phyloP scores from a whole-genome alignment of 352 stramenopile species.

The Phytophthora sp. region DNA sequence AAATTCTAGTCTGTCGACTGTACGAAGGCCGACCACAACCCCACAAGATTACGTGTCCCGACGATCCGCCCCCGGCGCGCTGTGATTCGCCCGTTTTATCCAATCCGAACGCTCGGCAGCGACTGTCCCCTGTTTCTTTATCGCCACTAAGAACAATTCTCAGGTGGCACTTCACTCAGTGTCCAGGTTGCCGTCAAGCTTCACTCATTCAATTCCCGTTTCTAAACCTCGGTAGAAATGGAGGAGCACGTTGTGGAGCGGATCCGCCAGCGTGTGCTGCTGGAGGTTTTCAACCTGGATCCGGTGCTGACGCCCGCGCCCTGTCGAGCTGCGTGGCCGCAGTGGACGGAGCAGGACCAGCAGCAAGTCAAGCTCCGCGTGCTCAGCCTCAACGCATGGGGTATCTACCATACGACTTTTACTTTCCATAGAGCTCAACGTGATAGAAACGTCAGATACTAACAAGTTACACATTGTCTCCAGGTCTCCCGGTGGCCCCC shows the following conservation, averaged over 20 bases:
- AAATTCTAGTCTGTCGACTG: constrained; percentile 2
- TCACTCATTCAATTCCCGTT: not conserved
- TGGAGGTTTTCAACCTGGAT: constrained; percentile 68
- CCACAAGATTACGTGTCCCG: constrained; percentile 7
- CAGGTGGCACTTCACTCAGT: not conserved
- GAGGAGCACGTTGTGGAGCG: constrained; percentile 35
- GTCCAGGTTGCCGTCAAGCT: constrained; percentile 5
- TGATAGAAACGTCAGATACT: constrained; percentile 23
- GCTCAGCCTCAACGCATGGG: constrained; percentile 82
- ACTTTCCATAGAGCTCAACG: not conserved
- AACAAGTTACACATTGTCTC: not conserved
- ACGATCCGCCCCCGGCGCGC: not conserved
- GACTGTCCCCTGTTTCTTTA: no score
- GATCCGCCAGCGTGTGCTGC: constrained; percentile 58
- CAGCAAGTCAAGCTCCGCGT: constrained; percentile 54
- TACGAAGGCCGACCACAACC: no score
- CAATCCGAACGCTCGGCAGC: constrained; percentile 1
- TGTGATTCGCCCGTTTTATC: constrained; percentile 6
- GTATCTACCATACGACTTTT: constrained; percentile 43
- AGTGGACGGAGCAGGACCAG: constrained; percentile 31
- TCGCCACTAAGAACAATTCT: constrained; percentile 1
- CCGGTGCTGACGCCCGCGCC: constrained; percentile 51
- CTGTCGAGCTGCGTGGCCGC: constrained; percentile 43
- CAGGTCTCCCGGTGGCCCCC: constrained; percentile 71
- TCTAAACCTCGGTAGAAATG: constrained; percentile 22